A percentile compares a stretch with the other conserved stretches of the same genome.
These are phyloP conservation scores for Trichopus zeylanicus DNA, from an alignment of 116 monocot genomes.

Conservation along the genomic window DNA sequence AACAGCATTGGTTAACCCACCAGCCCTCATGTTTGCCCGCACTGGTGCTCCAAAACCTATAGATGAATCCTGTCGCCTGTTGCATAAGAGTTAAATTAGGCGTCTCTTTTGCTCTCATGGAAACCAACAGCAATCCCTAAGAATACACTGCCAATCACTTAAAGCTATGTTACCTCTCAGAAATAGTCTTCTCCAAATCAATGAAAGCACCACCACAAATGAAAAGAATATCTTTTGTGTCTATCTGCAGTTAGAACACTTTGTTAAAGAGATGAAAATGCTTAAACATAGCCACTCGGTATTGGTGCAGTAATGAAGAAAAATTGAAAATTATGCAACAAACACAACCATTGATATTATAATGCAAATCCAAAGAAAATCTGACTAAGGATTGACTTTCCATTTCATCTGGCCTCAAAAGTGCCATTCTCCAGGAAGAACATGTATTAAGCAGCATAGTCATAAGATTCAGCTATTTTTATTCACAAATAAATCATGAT, in stretches of 20 bases:
- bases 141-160: background rate
- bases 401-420: background rate
- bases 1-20: conserved; percentile 63
- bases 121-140: background rate
- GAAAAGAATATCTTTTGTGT: conserved; percentile 99
- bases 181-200: conserved; percentile 96
- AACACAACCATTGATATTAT: background rate
- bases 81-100: conserved; percentile 14
- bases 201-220: conserved; percentile 99
- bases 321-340: background rate
- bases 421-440: too few species aligned
- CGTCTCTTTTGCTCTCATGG: background rate
- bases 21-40: conserved; percentile 82
- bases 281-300: background rate
- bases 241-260: conserved; percentile 55
- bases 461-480: too few species aligned
- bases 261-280: conserved; percentile 3
- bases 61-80: conserved; percentile 98
- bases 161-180: conserved; percentile 68
- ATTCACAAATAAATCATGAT: too few species aligned
- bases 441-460: too few species aligned
- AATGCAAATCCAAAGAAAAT: background rate
- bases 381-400: background rate
- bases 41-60: conserved; percentile 99
- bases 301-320: background rate